Percentiles rank a stretch among this genome's conserved stretches.
Conservation (phyloP, 2,329 filamentous ascomycete genomes). For the Botryosphaeria dothidea region DNA sequence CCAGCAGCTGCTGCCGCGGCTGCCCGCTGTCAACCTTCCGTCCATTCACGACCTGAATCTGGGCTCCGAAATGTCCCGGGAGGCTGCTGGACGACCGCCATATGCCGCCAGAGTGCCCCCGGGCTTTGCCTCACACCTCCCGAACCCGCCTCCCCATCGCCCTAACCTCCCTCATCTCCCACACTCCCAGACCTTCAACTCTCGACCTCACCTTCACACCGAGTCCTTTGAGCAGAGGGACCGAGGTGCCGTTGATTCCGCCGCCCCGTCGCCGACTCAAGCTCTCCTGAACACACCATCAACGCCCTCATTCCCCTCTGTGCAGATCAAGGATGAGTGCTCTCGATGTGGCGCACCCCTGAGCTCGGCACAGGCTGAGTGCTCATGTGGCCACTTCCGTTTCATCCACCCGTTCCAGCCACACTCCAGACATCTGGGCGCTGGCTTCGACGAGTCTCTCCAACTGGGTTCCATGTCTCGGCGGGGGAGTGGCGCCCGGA, state of each 20-base stretch:
- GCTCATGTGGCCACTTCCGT: neutral
- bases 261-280: constrained; percentile 2
- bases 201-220: neutral
- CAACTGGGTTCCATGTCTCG: constrained; percentile 10
- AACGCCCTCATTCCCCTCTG: neutral
- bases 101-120: neutral
- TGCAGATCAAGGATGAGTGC: constrained; percentile 15
- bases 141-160: neutral
- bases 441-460: constrained; percentile 6
- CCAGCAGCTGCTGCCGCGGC: constrained; percentile 9
- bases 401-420: constrained; percentile 18
- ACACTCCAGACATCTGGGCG: constrained; percentile 1
- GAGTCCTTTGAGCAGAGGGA: constrained; percentile 13
- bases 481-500: constrained; percentile 9
- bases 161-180: neutral
- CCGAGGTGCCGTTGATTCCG: neutral
- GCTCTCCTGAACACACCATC: neutral
- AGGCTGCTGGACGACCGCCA: neutral
- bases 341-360: constrained; percentile 11
- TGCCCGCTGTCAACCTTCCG: constrained; percentile 7
- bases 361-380: constrained; percentile 14
- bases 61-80: neutral
- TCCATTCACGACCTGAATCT: constrained; percentile 16
- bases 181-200: neutral
- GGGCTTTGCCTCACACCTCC: neutral